Evolutionary conservation across 2,329 filamentous ascomycete genomes (phyloP).

Genomic region (Pestalotiopsis sp.): DNA sequence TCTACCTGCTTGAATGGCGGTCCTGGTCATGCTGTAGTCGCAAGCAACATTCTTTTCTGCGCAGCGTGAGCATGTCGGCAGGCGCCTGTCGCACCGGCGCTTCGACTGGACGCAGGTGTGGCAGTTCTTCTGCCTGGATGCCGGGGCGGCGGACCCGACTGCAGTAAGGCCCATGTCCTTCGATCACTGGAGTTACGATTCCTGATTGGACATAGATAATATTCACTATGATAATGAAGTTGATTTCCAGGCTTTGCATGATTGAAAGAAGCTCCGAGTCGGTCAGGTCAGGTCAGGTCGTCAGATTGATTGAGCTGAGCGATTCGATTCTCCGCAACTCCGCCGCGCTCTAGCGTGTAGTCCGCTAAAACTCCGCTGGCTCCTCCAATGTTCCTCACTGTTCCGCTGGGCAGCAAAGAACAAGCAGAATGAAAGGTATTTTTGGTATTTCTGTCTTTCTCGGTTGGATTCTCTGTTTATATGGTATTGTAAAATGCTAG

Average conservation of each 20-base stretch:
- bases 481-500: too few relatives aligned
- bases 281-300: not conserved
- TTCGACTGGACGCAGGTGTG: slow-evolving; percentile 41
- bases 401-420: not conserved
- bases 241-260: not conserved
- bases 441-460: not conserved
- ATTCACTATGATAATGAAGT: too few relatives aligned
- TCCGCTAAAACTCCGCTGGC: not conserved
- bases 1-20: not conserved
- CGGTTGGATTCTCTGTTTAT: not conserved
- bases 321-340: not conserved
- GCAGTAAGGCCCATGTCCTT: not conserved
- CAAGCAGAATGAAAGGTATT: too few relatives aligned
- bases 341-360: not conserved
- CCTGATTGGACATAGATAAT: not conserved
- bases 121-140: slow-evolving; percentile 36
- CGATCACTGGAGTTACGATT: not conserved
- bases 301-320: not conserved
- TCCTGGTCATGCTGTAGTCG: slow-evolving; percentile 25
- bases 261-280: not conserved
- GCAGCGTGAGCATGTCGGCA: slow-evolving; percentile 39
- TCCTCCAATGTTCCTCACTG: not conserved
- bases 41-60: slow-evolving; percentile 37
- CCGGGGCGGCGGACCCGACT: not conserved
- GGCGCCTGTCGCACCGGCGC: slow-evolving; percentile 40